Evolutionary conservation across 139 green algal genomes (phyloP).

Genomic region (Pycnococcus provasolii): DNA sequence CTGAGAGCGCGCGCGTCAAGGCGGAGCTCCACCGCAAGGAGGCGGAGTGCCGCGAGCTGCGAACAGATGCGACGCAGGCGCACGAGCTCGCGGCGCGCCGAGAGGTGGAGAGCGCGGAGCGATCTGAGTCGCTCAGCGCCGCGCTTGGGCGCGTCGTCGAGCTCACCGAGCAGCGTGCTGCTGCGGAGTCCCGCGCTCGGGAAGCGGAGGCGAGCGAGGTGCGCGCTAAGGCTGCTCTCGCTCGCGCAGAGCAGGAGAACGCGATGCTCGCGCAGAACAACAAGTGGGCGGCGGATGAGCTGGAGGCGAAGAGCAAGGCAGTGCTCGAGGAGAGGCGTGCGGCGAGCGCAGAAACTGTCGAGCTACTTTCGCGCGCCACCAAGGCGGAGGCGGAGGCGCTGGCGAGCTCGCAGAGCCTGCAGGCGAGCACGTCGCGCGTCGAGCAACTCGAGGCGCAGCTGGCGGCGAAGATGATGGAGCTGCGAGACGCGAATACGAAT

Average conservation of each 20-base stretch:
- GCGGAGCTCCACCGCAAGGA: too few relatives aligned
- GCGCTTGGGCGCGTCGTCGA: background rate
- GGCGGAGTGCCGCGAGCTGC: too few relatives aligned
- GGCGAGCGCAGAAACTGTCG: background rate
- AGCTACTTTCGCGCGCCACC: background rate
- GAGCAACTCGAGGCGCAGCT: background rate
- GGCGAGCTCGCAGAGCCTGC: background rate
- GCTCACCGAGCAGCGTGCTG: background rate
- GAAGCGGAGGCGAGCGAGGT: background rate
- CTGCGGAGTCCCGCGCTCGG: background rate
- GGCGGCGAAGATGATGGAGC: background rate
- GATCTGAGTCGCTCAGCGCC: too few relatives aligned
- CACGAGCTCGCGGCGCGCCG: background rate
- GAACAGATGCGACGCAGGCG: background rate
- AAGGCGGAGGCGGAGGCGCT: background rate
- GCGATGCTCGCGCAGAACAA: conserved; percentile 22
- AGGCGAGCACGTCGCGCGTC: background rate
- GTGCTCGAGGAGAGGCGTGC: background rate
- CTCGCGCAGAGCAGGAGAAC: conserved; percentile 8
- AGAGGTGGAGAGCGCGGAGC: too few relatives aligned
- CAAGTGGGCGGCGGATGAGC: conserved; percentile 23
- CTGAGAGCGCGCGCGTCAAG: too few relatives aligned
- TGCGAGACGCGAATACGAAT: background rate
- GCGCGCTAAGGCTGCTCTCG: background rate
- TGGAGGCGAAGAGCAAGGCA: conserved; percentile 14